A percentile compares a stretch with the other conserved stretches of the same genome.
phyloP scores from a whole-genome alignment of 176 grass and related monocot species.

The Oryza rufipogon region DNA sequence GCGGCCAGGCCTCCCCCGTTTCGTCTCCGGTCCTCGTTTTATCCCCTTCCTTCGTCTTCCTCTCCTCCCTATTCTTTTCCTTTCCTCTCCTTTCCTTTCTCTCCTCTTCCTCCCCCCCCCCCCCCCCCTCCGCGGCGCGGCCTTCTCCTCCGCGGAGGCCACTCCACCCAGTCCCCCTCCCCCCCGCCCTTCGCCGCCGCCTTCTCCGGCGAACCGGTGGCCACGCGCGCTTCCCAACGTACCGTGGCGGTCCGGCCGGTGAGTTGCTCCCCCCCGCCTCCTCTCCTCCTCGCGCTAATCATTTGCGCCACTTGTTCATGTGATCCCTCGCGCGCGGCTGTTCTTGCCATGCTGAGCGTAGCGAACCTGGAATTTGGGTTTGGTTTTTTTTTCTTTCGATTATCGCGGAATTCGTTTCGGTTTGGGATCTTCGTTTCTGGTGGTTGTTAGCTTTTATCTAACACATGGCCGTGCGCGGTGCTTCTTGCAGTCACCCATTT shows the following conservation, averaged over 20 bases:
- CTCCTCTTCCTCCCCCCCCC: neutral
- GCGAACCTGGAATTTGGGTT: neutral
- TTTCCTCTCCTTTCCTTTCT: neutral
- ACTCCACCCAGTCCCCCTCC: neutral
- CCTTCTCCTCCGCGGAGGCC: slow-evolving; percentile 22
- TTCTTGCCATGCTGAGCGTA: neutral
- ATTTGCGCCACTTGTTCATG: neutral
- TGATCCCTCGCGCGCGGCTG: neutral
- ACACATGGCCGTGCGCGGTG: neutral
- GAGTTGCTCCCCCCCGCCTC: neutral
- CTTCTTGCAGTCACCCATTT: slow-evolving; percentile 48
- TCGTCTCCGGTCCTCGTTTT: slow-evolving; percentile 36
- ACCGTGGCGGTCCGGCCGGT: slow-evolving; percentile 30
- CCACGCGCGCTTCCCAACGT: slow-evolving; percentile 2
- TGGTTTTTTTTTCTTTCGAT: neutral
- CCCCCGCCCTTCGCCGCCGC: slow-evolving; percentile 4
- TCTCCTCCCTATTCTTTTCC: neutral
- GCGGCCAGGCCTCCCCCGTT: slow-evolving; percentile 26
- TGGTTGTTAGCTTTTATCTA: neutral
- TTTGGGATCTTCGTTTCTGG: slow-evolving; percentile 8
- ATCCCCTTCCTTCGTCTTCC: slow-evolving; percentile 23
- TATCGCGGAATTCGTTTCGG: neutral
- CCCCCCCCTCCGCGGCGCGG: slow-evolving; percentile 7
- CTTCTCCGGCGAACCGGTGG: slow-evolving; percentile 37
- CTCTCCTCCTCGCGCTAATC: neutral